Evolutionary conservation across 2,329 filamentous ascomycete genomes (phyloP).

Genomic region (Fonsecaea multimorphosa): DNA sequence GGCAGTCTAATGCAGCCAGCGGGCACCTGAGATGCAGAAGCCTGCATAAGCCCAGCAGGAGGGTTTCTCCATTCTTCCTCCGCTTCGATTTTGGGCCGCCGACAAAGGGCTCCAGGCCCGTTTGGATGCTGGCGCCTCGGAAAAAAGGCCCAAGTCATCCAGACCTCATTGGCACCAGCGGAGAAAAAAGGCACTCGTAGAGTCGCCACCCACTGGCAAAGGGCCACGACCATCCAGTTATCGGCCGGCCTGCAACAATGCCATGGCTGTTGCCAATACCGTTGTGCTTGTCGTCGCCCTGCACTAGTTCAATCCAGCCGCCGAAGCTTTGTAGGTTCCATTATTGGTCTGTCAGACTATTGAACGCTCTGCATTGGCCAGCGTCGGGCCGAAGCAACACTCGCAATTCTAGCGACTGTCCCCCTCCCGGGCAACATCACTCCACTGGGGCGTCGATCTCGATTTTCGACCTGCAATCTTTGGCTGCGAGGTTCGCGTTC

Average conservation of each 20-base stretch:
- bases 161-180: conserved; percentile 12
- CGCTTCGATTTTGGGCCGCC: conserved; percentile 17
- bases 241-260: neutral
- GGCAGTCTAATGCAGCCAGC: conserved; percentile 22
- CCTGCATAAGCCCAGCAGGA: conserved; percentile 17
- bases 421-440: conserved; percentile 1
- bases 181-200: neutral
- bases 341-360: neutral
- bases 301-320: neutral
- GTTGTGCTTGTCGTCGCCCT: conserved; percentile 10
- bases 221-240: conserved; percentile 12
- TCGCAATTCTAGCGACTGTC: conserved; percentile 10
- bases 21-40: conserved; percentile 12
- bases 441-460: conserved; percentile 7
- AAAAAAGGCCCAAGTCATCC: conserved; percentile 1
- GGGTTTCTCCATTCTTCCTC: conserved; percentile 11
- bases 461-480: conserved; percentile 1
- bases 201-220: conserved; percentile 7
- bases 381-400: conserved; percentile 19
- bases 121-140: conserved; percentile 15
- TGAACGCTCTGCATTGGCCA: conserved; percentile 9
- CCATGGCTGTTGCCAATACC: neutral
- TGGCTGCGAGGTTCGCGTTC: neutral
- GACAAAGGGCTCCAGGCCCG: conserved; percentile 5
- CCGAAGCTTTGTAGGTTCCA: neutral